These are phyloP conservation scores for Citrullus amarus DNA, from an alignment of 306 rosid species.

Conservation along the genomic window DNA sequence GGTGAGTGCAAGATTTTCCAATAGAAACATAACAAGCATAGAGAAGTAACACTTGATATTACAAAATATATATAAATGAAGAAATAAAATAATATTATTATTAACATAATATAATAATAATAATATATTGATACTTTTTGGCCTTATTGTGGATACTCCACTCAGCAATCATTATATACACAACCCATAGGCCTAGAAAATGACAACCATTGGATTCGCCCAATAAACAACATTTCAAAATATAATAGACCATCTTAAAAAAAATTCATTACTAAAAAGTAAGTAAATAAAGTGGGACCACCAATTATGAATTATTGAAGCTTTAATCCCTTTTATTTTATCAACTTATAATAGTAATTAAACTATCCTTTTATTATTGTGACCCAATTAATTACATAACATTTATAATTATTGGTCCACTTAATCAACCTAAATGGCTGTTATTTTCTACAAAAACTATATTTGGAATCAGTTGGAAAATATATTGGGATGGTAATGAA, in stretches of 20 bases:
- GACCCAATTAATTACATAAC: neutral
- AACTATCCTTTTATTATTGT: neutral
- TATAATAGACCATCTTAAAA: no score
- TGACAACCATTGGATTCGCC: neutral
- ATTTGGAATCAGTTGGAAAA: neutral
- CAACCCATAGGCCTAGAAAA: neutral
- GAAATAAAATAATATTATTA: neutral
- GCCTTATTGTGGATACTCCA: conserved; percentile 5
- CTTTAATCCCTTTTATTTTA: neutral
- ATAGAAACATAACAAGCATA: neutral
- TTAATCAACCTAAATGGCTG: neutral
- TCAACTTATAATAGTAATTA: neutral
- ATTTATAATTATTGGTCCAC: neutral
- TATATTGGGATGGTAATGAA: neutral
- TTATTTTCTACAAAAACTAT: neutral
- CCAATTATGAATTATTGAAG: neutral
- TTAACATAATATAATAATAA: neutral
- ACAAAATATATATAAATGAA: neutral
- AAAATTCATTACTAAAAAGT: no score
- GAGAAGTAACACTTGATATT: neutral
- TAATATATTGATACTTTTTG: neutral
- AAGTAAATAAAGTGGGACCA: neutral
- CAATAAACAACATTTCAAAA: neutral
- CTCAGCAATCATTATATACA: neutral
- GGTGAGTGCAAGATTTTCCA: neutral